Evolutionary conservation across 495 filamentous ascomycete species (phyloP), one percentile per base, ranked within the genome.

Genomic region (Aspergillus incahuasiensis): DNA sequence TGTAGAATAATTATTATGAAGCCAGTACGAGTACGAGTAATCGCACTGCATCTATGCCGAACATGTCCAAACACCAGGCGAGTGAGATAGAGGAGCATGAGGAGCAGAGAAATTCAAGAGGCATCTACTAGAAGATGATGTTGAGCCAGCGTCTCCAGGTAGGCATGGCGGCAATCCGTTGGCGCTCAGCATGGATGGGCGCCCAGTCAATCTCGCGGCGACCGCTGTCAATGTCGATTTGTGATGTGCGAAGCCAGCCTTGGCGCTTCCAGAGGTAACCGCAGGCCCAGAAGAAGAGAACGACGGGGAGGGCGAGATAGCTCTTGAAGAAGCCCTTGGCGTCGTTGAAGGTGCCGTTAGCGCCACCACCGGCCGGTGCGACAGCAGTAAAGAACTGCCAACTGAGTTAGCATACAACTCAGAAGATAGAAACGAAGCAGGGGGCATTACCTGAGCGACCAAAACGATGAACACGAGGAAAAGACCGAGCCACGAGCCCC

Each of bases 401-500:
- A 18, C 2, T 19, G 73, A 6, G 44, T 41, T 24, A 47, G 30
- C 22, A n/a, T n/a, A 11, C 16, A 34, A 8, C 12, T 5, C 4
- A 19, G 12, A 7, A 46, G 12, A 28, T 4, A 49, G 0, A 18
- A n/a, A 13, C 24, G 19, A 44, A 41, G 15, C 3, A 45, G 20
- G 9, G 18, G 25, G 9, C 40, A 49, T 16, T 54, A 61, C 58
- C 58, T 61, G 65, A 35, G 88, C 89, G 46, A 85, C 71, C 3
- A 94, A 66, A 48, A 82, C 82, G 15, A 91, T 54, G 44, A 82
- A 35, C 56, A 79, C 76, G 20, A 92, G 73, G 48, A 64, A 56
- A 1, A 90, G 65, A 21, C 89, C 88, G 15, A 89, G 57, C 49
- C 69, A 90, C 22, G 83, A 86, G 55, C 89, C 89, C 30, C 71